Percentiles rank a stretch among this genome's conserved stretches.
phyloP scores from a whole-genome alignment of 2,329 filamentous ascomycete genomes.

The Diaporthe ilicicola region DNA sequence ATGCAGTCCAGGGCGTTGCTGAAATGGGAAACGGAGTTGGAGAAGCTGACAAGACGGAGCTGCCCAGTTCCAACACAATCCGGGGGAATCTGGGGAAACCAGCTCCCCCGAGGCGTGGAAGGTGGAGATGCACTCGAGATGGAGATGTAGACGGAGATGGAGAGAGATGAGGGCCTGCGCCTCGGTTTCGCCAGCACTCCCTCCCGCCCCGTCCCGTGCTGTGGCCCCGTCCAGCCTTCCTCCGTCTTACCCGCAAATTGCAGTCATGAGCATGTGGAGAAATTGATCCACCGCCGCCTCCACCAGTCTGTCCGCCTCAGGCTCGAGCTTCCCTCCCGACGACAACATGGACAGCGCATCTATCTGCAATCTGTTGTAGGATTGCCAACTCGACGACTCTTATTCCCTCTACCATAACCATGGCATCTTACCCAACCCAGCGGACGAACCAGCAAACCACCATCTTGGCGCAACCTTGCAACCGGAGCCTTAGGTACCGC shows the following conservation, averaged over 20 bases:
- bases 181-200: not conserved
- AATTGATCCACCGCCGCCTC: not conserved
- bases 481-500: slow-evolving; percentile 1
- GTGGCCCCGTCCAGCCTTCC: not conserved
- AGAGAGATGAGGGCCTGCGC: not conserved
- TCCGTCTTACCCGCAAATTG: not conserved
- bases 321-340: not conserved
- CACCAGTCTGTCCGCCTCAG: not conserved
- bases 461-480: not conserved
- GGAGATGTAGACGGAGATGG: slow-evolving; percentile 3
- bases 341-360: not conserved
- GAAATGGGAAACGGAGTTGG: slow-evolving; percentile 9
- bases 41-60: slow-evolving; percentile 20
- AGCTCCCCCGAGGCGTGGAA: not conserved
- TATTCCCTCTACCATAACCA: not conserved
- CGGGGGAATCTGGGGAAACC: slow-evolving; percentile 25
- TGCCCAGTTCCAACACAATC: slow-evolving; percentile 12
- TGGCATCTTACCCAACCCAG: slow-evolving; percentile 15
- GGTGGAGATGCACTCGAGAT: slow-evolving; percentile 24
- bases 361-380: too few species aligned
- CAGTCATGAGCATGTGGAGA: slow-evolving; percentile 18
- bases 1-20: not conserved
- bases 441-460: not conserved
- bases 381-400: too few species aligned
- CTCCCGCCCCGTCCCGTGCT: not conserved